A percentile compares a stretch with the other conserved stretches of the same genome.
Conservation (phyloP, 768 basidiomycete genomes). For the Trametopsis cervina region DNA sequence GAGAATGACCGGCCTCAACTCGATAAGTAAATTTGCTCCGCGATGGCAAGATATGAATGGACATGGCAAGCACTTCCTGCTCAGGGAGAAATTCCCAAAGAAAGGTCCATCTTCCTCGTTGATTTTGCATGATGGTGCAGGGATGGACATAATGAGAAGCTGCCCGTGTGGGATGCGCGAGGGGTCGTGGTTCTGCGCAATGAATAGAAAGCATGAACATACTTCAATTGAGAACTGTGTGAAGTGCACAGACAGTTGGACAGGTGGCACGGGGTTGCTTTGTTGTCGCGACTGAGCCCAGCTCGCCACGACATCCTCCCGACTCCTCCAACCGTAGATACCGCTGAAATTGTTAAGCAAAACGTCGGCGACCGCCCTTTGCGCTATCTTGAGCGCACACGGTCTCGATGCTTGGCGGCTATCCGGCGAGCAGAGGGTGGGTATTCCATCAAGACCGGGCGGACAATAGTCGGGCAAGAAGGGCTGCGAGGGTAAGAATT, state of each 20-base stretch:
- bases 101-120: background rate
- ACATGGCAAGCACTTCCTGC: too few species aligned
- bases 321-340: background rate
- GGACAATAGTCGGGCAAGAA: background rate
- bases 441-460: background rate
- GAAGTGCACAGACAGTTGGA: too few species aligned
- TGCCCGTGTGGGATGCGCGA: background rate
- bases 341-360: background rate
- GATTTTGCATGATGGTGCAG: background rate
- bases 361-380: background rate
- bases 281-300: too few species aligned
- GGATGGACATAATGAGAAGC: background rate
- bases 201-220: background rate
- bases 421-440: background rate
- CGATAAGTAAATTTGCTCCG: background rate
- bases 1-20: background rate
- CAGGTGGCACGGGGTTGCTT: too few species aligned
- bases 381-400: background rate
- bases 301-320: too few species aligned
- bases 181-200: background rate
- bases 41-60: background rate
- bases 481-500: background rate
- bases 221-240: background rate
- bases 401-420: background rate
- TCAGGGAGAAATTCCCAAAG: background rate